Evolutionary conservation across 2,329 filamentous ascomycete genomes (phyloP), one percentile per base, ranked within the genome.

Genomic region (Epichloe bromicola): DNA sequence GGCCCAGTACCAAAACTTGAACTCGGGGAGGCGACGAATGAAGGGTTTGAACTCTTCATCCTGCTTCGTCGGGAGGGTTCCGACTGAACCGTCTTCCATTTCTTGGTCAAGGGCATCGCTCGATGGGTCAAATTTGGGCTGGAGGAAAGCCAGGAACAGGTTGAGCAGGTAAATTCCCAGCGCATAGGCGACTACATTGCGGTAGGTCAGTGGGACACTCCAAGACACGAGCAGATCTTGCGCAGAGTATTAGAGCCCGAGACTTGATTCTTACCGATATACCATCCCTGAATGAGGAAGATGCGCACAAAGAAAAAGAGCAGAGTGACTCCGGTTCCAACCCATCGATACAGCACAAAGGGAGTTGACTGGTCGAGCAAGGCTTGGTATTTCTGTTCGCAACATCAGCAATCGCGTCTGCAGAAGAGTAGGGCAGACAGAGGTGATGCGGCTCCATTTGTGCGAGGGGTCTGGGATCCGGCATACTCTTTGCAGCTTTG

Each of bases 1-100:
- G 50, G 91, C 89, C 62, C 87, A 86, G 73, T 96, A 88, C 93
- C 93, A 98, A 76, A 98, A 98, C 79, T 98, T 98, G 80, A 98
- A 98, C 72, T 98, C 93, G 51, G 93, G 93, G 23, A 98, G 81
- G 54, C 93, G 81, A 63, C 93, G 82, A 66, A 98, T 96, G 65
- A 98, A 98, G 3, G 93, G 93, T 57, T 89, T 83, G 76, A 98
- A 98, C 73, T 98, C 93, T 64, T 98, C 90, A 64, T 97, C 91
- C 61, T 88, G 83, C 74, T 95, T 96, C 52, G 89, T 97, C 23
- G 93, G 93, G 42, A 98, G 81, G 26, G 81, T 80, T 50, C 85
- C 84, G 30, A 82, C 81, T 15, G 88, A 79, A 55, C 93, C 93
- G 61, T 96, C 91, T 70, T 98, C 93, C 78, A 97, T 91, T 58